Conservation (phyloP, 2,329 filamentous ascomycete species). For the Xylariaceae sp. region DNA sequence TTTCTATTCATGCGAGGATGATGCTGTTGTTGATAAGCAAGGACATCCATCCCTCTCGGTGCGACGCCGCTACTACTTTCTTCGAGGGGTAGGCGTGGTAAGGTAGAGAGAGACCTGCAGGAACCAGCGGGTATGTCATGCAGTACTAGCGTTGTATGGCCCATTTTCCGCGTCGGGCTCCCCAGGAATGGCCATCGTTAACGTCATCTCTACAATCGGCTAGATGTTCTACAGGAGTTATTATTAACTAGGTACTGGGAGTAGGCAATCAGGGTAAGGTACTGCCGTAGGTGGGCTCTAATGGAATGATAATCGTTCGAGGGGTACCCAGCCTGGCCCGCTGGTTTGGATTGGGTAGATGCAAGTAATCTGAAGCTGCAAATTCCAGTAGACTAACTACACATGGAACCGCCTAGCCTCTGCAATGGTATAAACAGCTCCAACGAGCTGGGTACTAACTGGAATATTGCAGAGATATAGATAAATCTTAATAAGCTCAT, state of each 20-base stretch:
- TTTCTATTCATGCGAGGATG: neutral
- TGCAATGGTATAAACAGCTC: neutral
- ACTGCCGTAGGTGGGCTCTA: neutral
- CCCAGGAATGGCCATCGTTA: slow-evolving; percentile 11
- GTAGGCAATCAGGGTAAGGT: too few species aligned
- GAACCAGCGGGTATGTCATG: slow-evolving; percentile 8
- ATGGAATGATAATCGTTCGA: neutral
- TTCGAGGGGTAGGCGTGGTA: too few species aligned
- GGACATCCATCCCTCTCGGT: slow-evolving; percentile 3
- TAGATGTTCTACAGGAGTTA: too few species aligned
- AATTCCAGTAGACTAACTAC: neutral
- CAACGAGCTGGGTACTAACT: neutral
- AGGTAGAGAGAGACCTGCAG: too few species aligned
- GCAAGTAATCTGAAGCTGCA: neutral
- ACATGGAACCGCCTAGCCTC: too few species aligned
- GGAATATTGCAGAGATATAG: too few species aligned
- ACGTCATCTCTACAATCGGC: slow-evolving; percentile 14
- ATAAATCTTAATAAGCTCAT: too few species aligned
- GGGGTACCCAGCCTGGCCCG: neutral
- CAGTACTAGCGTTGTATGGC: slow-evolving; percentile 3
- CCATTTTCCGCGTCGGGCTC: slow-evolving; percentile 7
- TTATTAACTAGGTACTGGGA: too few species aligned
- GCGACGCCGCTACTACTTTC: neutral
- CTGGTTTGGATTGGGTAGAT: neutral
- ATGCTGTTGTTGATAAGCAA: neutral